Evolutionary conservation across 352 stramenopile species (phyloP), one percentile per base, ranked within the genome.

Genomic region (Phytophthora parvispora): DNA sequence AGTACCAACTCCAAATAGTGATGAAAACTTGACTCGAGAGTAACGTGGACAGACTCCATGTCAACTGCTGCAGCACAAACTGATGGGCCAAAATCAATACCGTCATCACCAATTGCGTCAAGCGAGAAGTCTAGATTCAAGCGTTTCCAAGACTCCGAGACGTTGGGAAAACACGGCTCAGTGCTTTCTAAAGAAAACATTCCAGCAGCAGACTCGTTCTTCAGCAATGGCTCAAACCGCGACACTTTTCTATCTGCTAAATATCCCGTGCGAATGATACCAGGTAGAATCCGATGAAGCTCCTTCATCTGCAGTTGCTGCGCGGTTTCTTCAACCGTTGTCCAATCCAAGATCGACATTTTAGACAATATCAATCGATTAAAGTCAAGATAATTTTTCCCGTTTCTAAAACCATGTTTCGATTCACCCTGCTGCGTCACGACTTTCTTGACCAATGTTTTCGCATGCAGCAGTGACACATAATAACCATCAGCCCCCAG

Each of bases 261-360:
- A 13, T 12, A 51, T 24, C 45, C 45, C 29, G 24, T 51, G 20
- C 45, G 45, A 32, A 51, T 51, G 20, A 51, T 15, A 31, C 45
- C 45, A 12, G 45, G 45, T 24, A 32, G n/a, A 4, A 31, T 51
- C 2, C 45, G 45, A 12, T 20, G 22, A 6, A 51, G 20, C 29
- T 51, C 45, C 16, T 51, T 51, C 45, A 51, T 29, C 24, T 31
- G 10, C 3, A 51, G 20, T 31, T 51, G 5, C 10, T 51, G 22
- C 8, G 24, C 29, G 8, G 22, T 15, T 10, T 51, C 22, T 9
- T 51, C 31, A 24, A 51, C 24, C 5, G 22, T 15, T 12, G 80
- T 91, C 80, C 83, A 91, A 36, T 89, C 83, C 24, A 91, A 55
- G 27, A 91, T 83, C 16, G 78, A 78, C 6, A 91, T 84, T 57